Conservation (phyloP, 768 basidiomycete species). For the Auricularia heimuer region DNA sequence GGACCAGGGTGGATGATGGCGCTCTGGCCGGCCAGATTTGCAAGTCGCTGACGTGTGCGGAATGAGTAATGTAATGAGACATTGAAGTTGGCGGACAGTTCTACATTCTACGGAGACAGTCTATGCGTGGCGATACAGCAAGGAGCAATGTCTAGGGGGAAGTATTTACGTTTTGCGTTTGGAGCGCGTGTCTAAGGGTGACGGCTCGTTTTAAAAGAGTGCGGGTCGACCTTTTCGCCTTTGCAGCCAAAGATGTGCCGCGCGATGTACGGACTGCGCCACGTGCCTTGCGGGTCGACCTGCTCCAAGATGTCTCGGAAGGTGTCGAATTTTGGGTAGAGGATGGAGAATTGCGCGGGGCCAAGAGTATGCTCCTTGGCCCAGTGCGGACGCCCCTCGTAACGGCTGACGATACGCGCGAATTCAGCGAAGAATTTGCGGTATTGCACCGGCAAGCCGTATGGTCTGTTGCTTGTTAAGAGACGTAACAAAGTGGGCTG, state of each 20-base stretch:
- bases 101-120: too few relatives aligned
- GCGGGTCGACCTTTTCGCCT: neutral
- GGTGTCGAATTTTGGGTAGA: conserved; percentile 78
- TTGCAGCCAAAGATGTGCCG: conserved; percentile 67
- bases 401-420: conserved; percentile 54
- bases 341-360: conserved; percentile 47
- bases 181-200: too few relatives aligned
- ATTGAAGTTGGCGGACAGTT: too few relatives aligned
- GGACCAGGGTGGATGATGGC: neutral
- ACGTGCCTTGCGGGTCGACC: conserved; percentile 43
- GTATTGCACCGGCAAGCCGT: conserved; percentile 75
- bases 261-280: conserved; percentile 47
- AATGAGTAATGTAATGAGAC: neutral
- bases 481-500: conserved; percentile 4
- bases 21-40: neutral
- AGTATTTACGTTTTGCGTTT: too few relatives aligned
- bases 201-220: neutral
- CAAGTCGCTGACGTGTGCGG: neutral
- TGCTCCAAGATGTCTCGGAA: conserved; percentile 56
- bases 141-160: too few relatives aligned
- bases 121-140: too few relatives aligned
- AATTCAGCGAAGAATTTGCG: conserved; percentile 65
- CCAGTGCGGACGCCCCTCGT: conserved; percentile 90
- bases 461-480: conserved; percentile 47
- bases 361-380: conserved; percentile 78